Evolutionary conservation across 345 rosid species (phyloP).

Genomic region (Zanthoxylum bungeanum): DNA sequence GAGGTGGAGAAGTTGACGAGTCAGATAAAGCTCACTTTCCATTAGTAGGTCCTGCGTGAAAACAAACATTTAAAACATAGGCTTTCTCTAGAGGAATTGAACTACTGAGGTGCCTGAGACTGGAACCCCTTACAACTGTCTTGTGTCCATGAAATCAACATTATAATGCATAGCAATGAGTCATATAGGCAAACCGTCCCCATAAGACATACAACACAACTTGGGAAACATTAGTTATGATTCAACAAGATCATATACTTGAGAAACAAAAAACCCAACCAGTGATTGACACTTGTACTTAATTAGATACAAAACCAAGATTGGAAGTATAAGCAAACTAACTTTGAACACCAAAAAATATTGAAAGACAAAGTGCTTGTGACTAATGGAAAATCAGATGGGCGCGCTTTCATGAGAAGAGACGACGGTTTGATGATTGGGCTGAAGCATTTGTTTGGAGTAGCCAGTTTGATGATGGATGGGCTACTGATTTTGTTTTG

Average conservation of each 20-base stretch:
- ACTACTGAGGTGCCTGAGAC: conserved; percentile 1
- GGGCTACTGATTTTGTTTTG: no score
- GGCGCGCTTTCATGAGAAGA: no score
- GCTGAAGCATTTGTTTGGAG: no score
- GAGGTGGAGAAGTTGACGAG: conserved; percentile 61
- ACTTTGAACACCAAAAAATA: neutral
- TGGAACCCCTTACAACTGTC: neutral
- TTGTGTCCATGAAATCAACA: neutral
- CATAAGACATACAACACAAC: neutral
- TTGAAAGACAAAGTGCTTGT: neutral
- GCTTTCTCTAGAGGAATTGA: conserved; percentile 28
- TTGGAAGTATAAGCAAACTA: neutral
- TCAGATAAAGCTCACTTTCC: conserved; percentile 67
- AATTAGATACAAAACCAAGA: neutral
- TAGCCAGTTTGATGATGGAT: no score
- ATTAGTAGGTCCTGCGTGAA: conserved; percentile 83
- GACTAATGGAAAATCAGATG: neutral
- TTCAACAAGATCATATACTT: neutral
- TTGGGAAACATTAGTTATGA: neutral
- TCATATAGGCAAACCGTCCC: neutral
- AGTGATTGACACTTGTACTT: no score
- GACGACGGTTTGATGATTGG: no score
- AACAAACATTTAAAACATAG: conserved; percentile 72
- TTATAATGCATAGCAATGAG: neutral
- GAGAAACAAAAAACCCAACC: neutral